phyloP scores from a whole-genome alignment of 805 yeast species.

The Torulaspora indica region DNA sequence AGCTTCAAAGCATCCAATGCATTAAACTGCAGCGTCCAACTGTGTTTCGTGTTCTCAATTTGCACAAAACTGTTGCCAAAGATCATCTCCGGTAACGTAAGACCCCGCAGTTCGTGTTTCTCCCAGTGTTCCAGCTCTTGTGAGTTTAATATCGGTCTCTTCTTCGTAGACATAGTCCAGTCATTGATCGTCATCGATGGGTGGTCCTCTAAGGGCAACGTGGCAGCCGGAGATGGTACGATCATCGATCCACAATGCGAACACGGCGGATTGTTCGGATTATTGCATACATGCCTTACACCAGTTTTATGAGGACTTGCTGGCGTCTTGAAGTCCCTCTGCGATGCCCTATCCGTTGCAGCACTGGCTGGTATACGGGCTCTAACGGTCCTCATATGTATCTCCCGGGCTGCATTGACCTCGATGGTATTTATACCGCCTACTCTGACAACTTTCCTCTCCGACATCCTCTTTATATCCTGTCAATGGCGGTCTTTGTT shows the following conservation, averaged over 20 bases:
- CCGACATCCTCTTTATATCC: conserved; percentile 7
- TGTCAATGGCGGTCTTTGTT: not conserved
- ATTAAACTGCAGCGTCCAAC: conserved; percentile 57
- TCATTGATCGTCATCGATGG: conserved; percentile 67
- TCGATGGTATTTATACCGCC: conserved; percentile 52
- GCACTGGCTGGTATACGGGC: conserved; percentile 32
- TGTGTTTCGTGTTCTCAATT: conserved; percentile 40
- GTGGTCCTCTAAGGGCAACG: conserved; percentile 55
- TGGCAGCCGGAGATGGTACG: conserved; percentile 70
- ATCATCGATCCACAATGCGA: conserved; percentile 65
- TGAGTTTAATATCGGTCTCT: conserved; percentile 72
- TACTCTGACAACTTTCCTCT: conserved; percentile 6
- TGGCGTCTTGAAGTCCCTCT: not conserved
- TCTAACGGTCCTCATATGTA: conserved; percentile 43
- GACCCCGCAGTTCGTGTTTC: conserved; percentile 47
- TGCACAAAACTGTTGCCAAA: conserved; percentile 77
- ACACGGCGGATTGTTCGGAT: conserved; percentile 46
- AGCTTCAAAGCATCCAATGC: conserved; percentile 63
- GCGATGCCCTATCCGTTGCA: not conserved
- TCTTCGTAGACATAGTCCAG: conserved; percentile 71
- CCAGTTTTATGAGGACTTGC: not conserved
- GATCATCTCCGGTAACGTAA: conserved; percentile 96
- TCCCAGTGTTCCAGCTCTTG: conserved; percentile 68
- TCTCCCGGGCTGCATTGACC: conserved; percentile 57
- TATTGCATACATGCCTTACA: conserved; percentile 28